A percentile compares a stretch with the other conserved stretches of the same genome.
phyloP scores from a whole-genome alignment of 2,329 filamentous ascomycete genomes.

The Nothomitra cinnamomea region DNA sequence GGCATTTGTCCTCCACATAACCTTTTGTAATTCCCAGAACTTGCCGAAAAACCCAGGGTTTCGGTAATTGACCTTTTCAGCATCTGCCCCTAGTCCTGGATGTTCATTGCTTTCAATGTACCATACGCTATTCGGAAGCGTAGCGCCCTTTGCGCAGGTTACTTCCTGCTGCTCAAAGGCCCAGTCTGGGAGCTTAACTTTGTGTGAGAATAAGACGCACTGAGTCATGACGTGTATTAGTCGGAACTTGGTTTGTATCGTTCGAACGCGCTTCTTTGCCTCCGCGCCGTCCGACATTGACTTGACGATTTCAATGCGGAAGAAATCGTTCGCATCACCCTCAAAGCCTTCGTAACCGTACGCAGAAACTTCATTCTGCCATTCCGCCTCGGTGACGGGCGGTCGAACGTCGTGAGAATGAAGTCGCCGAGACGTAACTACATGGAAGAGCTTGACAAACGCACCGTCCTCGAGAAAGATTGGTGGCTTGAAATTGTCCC shows the following conservation, averaged over 20 bases:
- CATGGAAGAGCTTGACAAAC: slow-evolving; percentile 69
- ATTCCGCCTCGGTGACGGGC: slow-evolving; percentile 72
- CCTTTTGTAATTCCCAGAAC: slow-evolving; percentile 90
- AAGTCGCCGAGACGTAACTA: slow-evolving; percentile 67
- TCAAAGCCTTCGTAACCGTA: slow-evolving; percentile 96
- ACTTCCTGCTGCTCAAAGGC: slow-evolving; percentile 97
- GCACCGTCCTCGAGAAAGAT: slow-evolving; percentile 63
- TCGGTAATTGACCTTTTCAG: slow-evolving; percentile 91
- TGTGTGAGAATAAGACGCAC: slow-evolving; percentile 92
- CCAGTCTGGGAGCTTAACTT: slow-evolving; percentile 97
- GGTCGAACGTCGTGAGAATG: slow-evolving; percentile 92
- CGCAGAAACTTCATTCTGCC: slow-evolving; percentile 91
- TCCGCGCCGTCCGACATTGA: slow-evolving; percentile 61
- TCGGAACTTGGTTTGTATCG: slow-evolving; percentile 92
- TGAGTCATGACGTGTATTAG: slow-evolving; percentile 94
- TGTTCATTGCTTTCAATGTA: slow-evolving; percentile 88
- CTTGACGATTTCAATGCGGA: slow-evolving; percentile 89
- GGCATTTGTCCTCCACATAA: slow-evolving; percentile 98
- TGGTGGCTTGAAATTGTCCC: slow-evolving; percentile 54
- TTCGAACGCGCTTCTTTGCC: slow-evolving; percentile 73
- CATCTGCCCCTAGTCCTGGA: slow-evolving; percentile 51
- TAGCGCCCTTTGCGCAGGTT: slow-evolving; percentile 85
- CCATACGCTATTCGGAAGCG: slow-evolving; percentile 92
- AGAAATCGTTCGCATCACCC: slow-evolving; percentile 90
- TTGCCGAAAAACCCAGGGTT: slow-evolving; percentile 93